Conservation (phyloP, 2,329 filamentous ascomycete genomes). For the Fusarium mangiferae region DNA sequence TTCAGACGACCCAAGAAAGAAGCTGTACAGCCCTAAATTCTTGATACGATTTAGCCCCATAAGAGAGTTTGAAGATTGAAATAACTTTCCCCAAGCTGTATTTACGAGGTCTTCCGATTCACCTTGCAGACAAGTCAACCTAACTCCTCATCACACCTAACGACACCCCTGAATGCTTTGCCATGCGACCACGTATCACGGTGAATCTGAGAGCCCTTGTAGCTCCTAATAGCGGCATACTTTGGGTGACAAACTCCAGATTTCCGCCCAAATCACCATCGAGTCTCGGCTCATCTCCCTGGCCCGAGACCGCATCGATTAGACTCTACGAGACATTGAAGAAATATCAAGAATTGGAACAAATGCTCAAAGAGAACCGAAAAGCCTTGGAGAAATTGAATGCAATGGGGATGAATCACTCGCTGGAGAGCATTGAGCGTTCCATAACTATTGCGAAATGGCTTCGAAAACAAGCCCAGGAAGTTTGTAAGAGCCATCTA, state of each 20-base stretch:
- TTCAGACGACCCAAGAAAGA: neutral
- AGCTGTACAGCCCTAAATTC: fast-evolving
- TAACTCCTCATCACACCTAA: neutral
- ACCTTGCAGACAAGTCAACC: too few relatives aligned
- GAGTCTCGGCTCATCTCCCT: too few relatives aligned
- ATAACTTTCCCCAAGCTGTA: neutral
- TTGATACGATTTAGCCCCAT: neutral
- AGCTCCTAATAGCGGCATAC: fast-evolving
- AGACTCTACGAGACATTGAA: too few relatives aligned
- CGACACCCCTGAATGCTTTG: neutral
- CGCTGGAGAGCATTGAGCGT: neutral
- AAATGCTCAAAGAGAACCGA: too few relatives aligned
- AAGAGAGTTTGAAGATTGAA: neutral
- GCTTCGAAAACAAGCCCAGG: neutral
- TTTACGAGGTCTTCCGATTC: fast-evolving
- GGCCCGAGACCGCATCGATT: too few relatives aligned
- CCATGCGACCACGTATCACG: neutral
- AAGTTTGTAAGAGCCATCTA: neutral
- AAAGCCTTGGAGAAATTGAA: neutral
- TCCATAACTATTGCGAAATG: neutral
- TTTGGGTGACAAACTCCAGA: neutral
- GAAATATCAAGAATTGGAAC: too few relatives aligned
- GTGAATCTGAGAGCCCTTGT: neutral
- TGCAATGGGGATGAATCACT: neutral
- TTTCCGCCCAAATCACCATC: too few relatives aligned